These are phyloP conservation scores for Alloascoidea africana DNA, from an alignment of 805 yeast species.

Conservation along the genomic window DNA sequence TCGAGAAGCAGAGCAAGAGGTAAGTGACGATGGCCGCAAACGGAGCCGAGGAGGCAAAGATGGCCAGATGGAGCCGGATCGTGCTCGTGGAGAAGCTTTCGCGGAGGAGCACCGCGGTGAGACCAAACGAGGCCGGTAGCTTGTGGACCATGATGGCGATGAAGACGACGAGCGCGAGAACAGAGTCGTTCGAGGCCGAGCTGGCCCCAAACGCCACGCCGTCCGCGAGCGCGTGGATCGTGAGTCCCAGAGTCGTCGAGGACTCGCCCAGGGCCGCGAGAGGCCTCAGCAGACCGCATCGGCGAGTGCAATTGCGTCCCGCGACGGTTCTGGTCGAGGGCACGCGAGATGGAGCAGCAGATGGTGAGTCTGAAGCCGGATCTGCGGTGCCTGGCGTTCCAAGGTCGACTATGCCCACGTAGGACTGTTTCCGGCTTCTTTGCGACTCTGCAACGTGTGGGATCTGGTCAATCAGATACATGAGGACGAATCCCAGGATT, in stretches of 20 bases:
- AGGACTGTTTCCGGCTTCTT: constrained; percentile 1
- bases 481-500: constrained; percentile 35
- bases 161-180: constrained; percentile 31
- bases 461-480: constrained; percentile 34
- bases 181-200: constrained; percentile 21
- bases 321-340: neutral
- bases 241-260: constrained; percentile 42
- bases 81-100: constrained; percentile 18
- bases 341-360: neutral
- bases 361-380: neutral
- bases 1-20: constrained; percentile 19
- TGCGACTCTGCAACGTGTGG: constrained; percentile 9
- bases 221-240: constrained; percentile 56
- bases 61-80: constrained; percentile 29
- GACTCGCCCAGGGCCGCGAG: constrained; percentile 9
- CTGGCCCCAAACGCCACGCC: constrained; percentile 63
- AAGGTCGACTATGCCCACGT: neutral
- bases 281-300: neutral
- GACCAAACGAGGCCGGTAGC: constrained; percentile 60
- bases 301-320: too few relatives aligned
- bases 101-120: constrained; percentile 35
- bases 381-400: neutral
- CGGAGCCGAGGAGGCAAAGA: constrained; percentile 50
- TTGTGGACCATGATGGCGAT: constrained; percentile 55
- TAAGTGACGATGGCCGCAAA: constrained; percentile 39